A percentile compares a stretch with the other conserved stretches of the same genome.
Evolutionary conservation across 805 yeast species (phyloP).

Genomic region (Sugiyamaella chiloensis): DNA sequence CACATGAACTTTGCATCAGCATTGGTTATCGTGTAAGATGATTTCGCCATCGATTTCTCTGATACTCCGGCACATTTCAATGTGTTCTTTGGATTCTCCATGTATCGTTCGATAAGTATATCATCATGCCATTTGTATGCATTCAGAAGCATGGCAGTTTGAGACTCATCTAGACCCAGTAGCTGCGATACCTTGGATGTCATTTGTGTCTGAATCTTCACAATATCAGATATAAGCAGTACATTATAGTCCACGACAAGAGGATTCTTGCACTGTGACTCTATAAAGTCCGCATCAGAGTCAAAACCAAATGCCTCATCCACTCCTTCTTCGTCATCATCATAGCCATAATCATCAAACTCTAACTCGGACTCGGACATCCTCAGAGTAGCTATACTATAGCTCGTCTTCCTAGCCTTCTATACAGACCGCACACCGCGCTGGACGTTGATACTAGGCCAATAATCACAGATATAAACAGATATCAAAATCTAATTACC

Average conservation of each 20-base stretch:
- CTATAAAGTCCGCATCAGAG: slow-evolving; percentile 8
- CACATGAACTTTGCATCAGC: slow-evolving; percentile 45
- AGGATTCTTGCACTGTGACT: slow-evolving; percentile 12
- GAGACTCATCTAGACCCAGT: slow-evolving; percentile 39
- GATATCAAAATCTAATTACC: too few relatives aligned
- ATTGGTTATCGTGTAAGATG: slow-evolving; percentile 5
- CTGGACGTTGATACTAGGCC: too few relatives aligned
- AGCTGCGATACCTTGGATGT: slow-evolving; percentile 37
- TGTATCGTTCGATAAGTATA: slow-evolving; percentile 51
- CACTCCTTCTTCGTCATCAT: slow-evolving; percentile 17
- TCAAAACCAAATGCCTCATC: slow-evolving; percentile 25
- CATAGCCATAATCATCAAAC: slow-evolving; percentile 12
- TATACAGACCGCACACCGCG: too few relatives aligned
- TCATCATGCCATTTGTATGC: slow-evolving; percentile 60
- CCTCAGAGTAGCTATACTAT: too few relatives aligned
- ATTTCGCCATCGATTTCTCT: not conserved
- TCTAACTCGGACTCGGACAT: too few relatives aligned
- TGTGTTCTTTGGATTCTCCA: slow-evolving; percentile 42
- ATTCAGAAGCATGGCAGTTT: slow-evolving; percentile 45
- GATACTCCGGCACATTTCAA: slow-evolving; percentile 35
- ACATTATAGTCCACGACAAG: slow-evolving; percentile 25
- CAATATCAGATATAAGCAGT: slow-evolving; percentile 22
- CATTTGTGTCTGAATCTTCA: slow-evolving; percentile 33
- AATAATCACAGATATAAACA: too few relatives aligned
- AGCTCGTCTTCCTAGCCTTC: too few relatives aligned